A percentile compares a stretch with the other conserved stretches of the same genome.
Evolutionary conservation across 1,284 basidiomycete genomes (phyloP).

Genomic region (Crepidotus sp.): DNA sequence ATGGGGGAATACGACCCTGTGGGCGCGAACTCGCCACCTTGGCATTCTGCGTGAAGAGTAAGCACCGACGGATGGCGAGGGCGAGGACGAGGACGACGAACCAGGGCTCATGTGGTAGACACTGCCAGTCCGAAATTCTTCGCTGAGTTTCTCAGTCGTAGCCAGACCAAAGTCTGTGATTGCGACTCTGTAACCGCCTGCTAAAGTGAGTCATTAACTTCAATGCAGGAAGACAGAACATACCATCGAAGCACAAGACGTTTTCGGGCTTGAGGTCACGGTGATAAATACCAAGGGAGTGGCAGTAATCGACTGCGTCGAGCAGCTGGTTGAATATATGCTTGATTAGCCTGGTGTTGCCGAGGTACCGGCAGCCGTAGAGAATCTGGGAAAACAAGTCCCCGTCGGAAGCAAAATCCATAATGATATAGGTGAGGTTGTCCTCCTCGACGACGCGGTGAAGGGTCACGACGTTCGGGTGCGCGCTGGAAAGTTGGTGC

Average conservation of each 20-base stretch:
- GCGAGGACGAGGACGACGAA: slow-evolving; percentile 34
- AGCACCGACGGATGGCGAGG: slow-evolving; percentile 9
- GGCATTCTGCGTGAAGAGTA: slow-evolving; percentile 60
- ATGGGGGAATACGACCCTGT: slow-evolving; percentile 75
- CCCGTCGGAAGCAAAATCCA: slow-evolving; percentile 78
- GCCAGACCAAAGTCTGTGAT: slow-evolving; percentile 97
- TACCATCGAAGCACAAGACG: slow-evolving; percentile 75
- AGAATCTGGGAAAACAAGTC: slow-evolving; percentile 89
- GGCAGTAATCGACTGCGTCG: slow-evolving; percentile 87
- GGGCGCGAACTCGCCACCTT: slow-evolving; percentile 72
- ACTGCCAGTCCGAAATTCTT: slow-evolving; percentile 93
- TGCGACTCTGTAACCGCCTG: slow-evolving; percentile 65
- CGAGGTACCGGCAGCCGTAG: slow-evolving; percentile 63
- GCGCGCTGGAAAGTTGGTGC: slow-evolving; percentile 77
- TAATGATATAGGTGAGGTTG: slow-evolving; percentile 60
- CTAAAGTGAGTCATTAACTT: background rate
- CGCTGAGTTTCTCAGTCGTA: slow-evolving; percentile 79
- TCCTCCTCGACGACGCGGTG: slow-evolving; percentile 80
- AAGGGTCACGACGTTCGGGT: slow-evolving; percentile 85
- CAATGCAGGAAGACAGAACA: background rate
- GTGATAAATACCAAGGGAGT: slow-evolving; percentile 87
- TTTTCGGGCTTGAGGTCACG: slow-evolving; percentile 98
- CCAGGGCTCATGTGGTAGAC: slow-evolving; percentile 97
- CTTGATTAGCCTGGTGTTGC: slow-evolving; percentile 76
- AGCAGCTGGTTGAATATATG: slow-evolving; percentile 88